Percentiles rank a stretch among this genome's conserved stretches.
phyloP scores from a whole-genome alignment of 805 yeast genomes.

The Scheffersomyces coipomensis region DNA sequence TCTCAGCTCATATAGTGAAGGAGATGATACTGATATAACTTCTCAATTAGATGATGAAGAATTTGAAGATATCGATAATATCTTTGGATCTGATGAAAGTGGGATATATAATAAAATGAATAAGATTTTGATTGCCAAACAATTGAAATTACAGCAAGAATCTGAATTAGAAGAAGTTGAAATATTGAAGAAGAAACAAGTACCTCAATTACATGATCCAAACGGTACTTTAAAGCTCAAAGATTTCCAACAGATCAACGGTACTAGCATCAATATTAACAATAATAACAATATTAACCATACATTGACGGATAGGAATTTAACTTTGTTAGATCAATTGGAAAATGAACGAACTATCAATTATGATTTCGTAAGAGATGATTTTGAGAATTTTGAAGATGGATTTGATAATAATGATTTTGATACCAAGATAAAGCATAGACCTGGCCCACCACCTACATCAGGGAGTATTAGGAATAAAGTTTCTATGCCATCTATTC shows the following conservation, averaged over 20 bases:
- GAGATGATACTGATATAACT: constrained; percentile 37
- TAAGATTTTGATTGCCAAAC: constrained; percentile 20
- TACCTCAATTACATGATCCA: constrained; percentile 13
- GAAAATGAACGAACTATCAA: constrained; percentile 35
- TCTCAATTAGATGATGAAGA: constrained; percentile 38
- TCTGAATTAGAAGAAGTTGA: constrained; percentile 37
- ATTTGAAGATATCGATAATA: constrained; percentile 34
- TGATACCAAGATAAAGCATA: constrained; percentile 1
- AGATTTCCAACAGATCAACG: constrained; percentile 19
- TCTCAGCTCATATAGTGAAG: constrained; percentile 37
- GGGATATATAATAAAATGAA: constrained; percentile 31
- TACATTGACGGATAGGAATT: constrained; percentile 8
- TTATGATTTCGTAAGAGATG: constrained; percentile 37
- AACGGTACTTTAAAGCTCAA: constrained; percentile 25
- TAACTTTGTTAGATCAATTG: constrained; percentile 17
- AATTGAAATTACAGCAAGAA: constrained; percentile 22
- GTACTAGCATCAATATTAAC: constrained; percentile 6
- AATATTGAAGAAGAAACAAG: constrained; percentile 15
- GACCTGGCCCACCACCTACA: background rate
- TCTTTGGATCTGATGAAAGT: constrained; percentile 36
- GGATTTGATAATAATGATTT: constrained; percentile 26
- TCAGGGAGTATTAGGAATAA: background rate
- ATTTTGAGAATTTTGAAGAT: constrained; percentile 34
- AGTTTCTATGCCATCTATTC: constrained; percentile 5
- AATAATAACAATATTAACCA: constrained; percentile 1